Conservation (phyloP, 805 yeast species). For the Kazachstania kunashirensis region DNA sequence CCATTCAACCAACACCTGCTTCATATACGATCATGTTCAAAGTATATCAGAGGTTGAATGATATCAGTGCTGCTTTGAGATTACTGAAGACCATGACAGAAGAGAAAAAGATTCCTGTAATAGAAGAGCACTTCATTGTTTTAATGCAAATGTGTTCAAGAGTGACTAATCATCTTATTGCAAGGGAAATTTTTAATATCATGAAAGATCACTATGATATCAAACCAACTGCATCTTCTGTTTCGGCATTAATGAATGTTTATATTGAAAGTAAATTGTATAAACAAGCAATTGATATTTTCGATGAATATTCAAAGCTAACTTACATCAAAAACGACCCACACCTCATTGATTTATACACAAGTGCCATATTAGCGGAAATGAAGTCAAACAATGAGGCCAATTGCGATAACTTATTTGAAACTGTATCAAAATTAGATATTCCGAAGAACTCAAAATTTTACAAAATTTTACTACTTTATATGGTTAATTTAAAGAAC, state of each 20-base stretch:
- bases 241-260: slow-evolving; percentile 23
- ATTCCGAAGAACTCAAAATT: slow-evolving; percentile 16
- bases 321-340: background rate
- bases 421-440: slow-evolving; percentile 7
- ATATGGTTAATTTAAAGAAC: slow-evolving; percentile 15
- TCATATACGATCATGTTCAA: slow-evolving; percentile 24
- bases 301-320: slow-evolving; percentile 12
- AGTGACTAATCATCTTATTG: slow-evolving; percentile 20
- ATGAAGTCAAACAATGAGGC: slow-evolving; percentile 9
- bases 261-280: slow-evolving; percentile 17
- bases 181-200: slow-evolving; percentile 24
- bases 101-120: slow-evolving; percentile 9
- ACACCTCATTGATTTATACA: slow-evolving; percentile 13
- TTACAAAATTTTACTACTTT: slow-evolving; percentile 16
- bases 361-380: slow-evolving; percentile 18
- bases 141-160: slow-evolving; percentile 22
- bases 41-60: slow-evolving; percentile 18
- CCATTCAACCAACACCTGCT: slow-evolving; percentile 19
- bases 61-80: slow-evolving; percentile 27
- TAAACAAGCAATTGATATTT: slow-evolving; percentile 15
- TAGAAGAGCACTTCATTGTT: slow-evolving; percentile 21
- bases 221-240: slow-evolving; percentile 19
- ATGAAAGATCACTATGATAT: slow-evolving; percentile 25
- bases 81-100: slow-evolving; percentile 24
- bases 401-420: slow-evolving; percentile 15